Evolutionary conservation across 192 early-diverging fungal genomes (phyloP).

Genomic region (Chytriomyces sp.): DNA sequence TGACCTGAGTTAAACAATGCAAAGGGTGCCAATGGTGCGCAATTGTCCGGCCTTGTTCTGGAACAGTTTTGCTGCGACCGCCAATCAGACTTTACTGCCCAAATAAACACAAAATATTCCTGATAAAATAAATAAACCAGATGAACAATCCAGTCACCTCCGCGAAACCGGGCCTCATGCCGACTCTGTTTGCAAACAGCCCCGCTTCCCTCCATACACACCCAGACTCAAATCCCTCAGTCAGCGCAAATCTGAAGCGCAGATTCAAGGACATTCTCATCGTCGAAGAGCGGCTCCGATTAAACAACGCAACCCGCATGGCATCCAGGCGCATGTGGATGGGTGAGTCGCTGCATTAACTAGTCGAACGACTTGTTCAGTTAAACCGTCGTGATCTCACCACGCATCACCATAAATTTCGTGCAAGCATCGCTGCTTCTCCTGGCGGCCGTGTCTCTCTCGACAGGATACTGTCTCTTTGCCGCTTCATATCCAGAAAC

Average conservation of each 20-base stretch:
- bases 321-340: constrained; percentile 11
- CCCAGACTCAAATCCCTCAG: background rate
- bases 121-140: background rate
- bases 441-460: background rate
- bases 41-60: too few relatives aligned
- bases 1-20: too few relatives aligned
- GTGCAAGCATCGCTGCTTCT: background rate
- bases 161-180: background rate
- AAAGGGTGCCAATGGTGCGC: too few relatives aligned
- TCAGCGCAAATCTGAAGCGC: background rate
- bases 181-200: constrained; percentile 16
- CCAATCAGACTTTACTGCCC: background rate
- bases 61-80: too few relatives aligned
- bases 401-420: background rate
- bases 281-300: constrained; percentile 25
- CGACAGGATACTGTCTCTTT: background rate
- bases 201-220: background rate
- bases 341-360: background rate
- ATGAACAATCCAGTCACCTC: constrained; percentile 11
- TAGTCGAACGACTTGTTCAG: background rate
- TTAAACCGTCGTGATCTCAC: background rate
- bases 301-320: background rate
- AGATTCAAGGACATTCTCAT: constrained; percentile 28
- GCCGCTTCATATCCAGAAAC: background rate
- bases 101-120: background rate